Evolutionary conservation across 2,329 filamentous ascomycete species (phyloP).

Genomic region (Penicillium sp.): DNA sequence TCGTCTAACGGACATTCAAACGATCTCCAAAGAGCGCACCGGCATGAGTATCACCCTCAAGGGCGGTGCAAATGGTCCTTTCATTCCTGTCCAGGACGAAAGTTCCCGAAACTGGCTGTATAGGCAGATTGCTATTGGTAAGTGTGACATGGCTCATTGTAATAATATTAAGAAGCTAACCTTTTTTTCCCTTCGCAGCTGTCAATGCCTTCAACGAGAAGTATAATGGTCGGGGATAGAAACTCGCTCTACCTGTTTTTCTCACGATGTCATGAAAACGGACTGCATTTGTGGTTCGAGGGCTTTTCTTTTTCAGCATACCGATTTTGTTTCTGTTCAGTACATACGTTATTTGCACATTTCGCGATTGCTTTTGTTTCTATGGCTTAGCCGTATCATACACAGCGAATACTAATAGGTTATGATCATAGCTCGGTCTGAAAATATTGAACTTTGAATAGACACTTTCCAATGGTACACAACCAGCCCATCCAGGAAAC

Average conservation of each 20-base stretch:
- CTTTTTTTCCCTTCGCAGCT: conserved; percentile 33
- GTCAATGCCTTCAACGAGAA: conserved; percentile 64
- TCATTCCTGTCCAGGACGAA: conserved; percentile 89
- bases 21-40: conserved; percentile 92
- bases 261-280: conserved; percentile 22
- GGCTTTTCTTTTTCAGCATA: neutral
- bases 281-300: conserved; percentile 10
- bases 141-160: conserved; percentile 17
- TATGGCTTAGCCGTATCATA: neutral
- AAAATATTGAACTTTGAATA: neutral
- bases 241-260: neutral
- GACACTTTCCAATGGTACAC: conserved; percentile 60
- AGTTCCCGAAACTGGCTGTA: conserved; percentile 64
- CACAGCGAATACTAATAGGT: conserved; percentile 4
- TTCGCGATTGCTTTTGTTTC: neutral
- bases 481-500: conserved; percentile 89
- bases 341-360: conserved; percentile 9
- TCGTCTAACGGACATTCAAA: conserved; percentile 90
- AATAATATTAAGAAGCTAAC: conserved; percentile 8
- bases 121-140: conserved; percentile 57
- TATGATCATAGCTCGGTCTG: neutral
- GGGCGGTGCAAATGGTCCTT: conserved; percentile 87
- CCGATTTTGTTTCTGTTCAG: neutral
- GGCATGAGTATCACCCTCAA: conserved; percentile 84
- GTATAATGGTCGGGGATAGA: conserved; percentile 57